phyloP scores from a whole-genome alignment of 2,329 filamentous ascomycete genomes.

The Coniochaeta prunicola region DNA sequence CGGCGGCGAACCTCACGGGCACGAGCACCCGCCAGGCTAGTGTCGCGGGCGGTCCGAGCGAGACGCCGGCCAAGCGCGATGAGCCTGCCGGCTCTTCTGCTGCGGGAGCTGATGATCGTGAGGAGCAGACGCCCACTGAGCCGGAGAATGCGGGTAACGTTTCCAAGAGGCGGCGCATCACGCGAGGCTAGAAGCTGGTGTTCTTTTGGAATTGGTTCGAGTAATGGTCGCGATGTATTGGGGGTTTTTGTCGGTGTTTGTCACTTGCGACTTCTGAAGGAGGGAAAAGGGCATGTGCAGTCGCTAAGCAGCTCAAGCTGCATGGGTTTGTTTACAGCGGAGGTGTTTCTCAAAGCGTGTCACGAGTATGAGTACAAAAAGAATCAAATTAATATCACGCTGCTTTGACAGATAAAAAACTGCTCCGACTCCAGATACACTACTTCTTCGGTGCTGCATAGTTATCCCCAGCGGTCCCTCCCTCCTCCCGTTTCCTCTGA shows the following conservation, averaged over 20 bases:
- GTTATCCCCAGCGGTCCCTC: background rate
- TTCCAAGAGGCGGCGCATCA: constrained; percentile 12
- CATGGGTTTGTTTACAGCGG: background rate
- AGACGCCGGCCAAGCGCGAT: constrained; percentile 2
- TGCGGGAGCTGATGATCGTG: constrained; percentile 4
- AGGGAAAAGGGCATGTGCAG: background rate
- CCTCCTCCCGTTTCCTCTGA: background rate
- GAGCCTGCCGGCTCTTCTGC: background rate
- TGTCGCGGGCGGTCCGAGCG: constrained; percentile 5
- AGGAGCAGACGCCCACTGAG: constrained; percentile 6
- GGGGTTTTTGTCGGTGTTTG: background rate
- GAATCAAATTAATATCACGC: background rate
- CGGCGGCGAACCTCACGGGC: constrained; percentile 8
- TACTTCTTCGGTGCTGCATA: too few relatives aligned
- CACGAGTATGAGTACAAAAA: background rate
- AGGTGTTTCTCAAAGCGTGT: background rate
- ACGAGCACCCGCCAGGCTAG: constrained; percentile 11
- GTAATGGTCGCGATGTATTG: background rate
- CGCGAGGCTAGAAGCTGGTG: constrained; percentile 4
- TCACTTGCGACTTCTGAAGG: background rate
- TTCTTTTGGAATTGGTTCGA: background rate
- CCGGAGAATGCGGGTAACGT: constrained; percentile 5
- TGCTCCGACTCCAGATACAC: background rate
- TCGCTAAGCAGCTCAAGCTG: too few relatives aligned
- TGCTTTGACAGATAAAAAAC: background rate